phyloP scores from a whole-genome alignment of 208 protist species.

The Strigomonas culicis region DNA sequence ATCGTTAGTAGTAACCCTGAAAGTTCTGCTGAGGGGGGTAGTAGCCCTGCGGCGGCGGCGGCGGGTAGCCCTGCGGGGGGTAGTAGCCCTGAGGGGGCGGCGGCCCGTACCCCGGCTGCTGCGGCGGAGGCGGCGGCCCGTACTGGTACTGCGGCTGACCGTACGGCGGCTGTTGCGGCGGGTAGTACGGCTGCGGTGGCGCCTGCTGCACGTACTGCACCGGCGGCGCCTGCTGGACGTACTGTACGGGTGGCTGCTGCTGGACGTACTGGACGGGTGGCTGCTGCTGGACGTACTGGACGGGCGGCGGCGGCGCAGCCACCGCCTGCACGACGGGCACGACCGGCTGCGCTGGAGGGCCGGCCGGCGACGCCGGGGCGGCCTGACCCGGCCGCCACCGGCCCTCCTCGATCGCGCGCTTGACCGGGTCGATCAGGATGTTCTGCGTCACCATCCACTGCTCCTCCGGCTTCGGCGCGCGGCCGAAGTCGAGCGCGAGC shows the following conservation, averaged over 20 bases:
- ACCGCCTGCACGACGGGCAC: constrained; percentile 6
- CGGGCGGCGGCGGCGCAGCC: constrained; percentile 5
- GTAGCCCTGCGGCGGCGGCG: neutral
- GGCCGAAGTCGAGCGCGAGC: constrained; percentile 70
- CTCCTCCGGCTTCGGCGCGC: constrained; percentile 23
- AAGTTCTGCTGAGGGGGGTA: constrained; percentile 17
- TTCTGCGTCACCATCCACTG: constrained; percentile 62
- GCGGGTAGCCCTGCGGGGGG: neutral
- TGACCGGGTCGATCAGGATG: constrained; percentile 42
- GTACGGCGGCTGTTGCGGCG: constrained; percentile 14
- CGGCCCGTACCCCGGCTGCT: constrained; percentile 18
- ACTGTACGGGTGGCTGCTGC: neutral
- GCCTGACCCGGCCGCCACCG: constrained; percentile 33
- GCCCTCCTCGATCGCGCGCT: constrained; percentile 38
- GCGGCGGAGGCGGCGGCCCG: constrained; percentile 14
- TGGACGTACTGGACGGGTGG: neutral
- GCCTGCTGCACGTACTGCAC: constrained; percentile 9
- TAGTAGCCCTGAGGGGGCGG: constrained; percentile 25
- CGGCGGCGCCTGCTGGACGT: constrained; percentile 5
- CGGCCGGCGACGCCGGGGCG: constrained; percentile 18
- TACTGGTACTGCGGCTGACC: constrained; percentile 15
- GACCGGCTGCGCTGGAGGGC: constrained; percentile 7
- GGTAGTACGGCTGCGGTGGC: constrained; percentile 15
- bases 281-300: constrained; percentile 3
- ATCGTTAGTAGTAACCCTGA: constrained; percentile 7